Evolutionary conservation across 2,329 filamentous ascomycete species (phyloP), one percentile per base, ranked within the genome.

Genomic region (Fusarium odoratissimum): DNA sequence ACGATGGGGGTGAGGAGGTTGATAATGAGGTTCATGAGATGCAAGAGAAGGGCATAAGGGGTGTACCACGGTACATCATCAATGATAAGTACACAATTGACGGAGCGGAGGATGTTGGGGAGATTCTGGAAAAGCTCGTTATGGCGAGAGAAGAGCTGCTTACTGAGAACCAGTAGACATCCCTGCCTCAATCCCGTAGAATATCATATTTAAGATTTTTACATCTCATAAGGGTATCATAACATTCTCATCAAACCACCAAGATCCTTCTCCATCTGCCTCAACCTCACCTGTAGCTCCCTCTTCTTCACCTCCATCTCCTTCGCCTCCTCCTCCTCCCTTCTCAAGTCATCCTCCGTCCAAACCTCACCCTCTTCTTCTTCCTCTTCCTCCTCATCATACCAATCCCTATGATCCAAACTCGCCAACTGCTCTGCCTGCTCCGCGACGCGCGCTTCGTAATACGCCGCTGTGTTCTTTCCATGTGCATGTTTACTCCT

Each of bases 381-480:
- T n/a, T 83, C 80, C 6, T 87, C 84, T 0, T 86, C 84, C 5
- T 88, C 86, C 8, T 91, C 87, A 3, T 88, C 87, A 4, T 86
- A 87, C 75, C 86, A 86, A 35, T 90, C 88, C 68, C 88, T 87
- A 75, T 95, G 33, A 17, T 73, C 95, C 87, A 95, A 91, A 64
- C 87, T 87, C 64, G 92, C 91, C 69, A 98, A 80, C 76, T 94
- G 90, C 65, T 90, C 88, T 16, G 90, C 87, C 83, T 97, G 95
- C 78, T 92, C 91, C 12, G 90, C 89, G 4, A 98, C 93, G 60
- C 91, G 91, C 17, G 87, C 87, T 83, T 98, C 95, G 77, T 97
- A 95, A 75, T 94, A 92, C 16, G 88, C 89, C 77, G 96, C 86
- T 28, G 95, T 97, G 52, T 90, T 90, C 37, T 87, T 87, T 66